phyloP scores from a whole-genome alignment of 208 protist species.

The Leishmania aethiopica region DNA sequence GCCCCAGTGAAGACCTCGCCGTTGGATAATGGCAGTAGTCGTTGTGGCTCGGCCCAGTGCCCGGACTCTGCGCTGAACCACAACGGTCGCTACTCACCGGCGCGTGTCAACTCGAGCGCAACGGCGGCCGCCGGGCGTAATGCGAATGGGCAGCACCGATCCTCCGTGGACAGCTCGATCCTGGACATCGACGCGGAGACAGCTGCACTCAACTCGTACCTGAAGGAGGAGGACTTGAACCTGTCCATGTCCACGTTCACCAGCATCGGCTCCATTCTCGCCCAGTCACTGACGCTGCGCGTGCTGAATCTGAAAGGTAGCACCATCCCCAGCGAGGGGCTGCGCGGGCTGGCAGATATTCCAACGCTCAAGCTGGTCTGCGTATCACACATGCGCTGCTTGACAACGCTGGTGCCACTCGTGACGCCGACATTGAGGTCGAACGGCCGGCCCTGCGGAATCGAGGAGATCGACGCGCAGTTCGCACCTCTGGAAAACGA shows the following conservation, averaged over 20 bases:
- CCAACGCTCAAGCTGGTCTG: constrained; percentile 46
- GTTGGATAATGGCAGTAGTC: not conserved
- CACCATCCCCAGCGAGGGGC: constrained; percentile 48
- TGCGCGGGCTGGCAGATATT: constrained; percentile 50
- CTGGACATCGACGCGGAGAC: constrained; percentile 17
- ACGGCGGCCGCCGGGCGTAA: not conserved
- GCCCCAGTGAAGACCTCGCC: not conserved
- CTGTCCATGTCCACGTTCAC: constrained; percentile 65
- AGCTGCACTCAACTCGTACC: constrained; percentile 39
- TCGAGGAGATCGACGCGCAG: constrained; percentile 72
- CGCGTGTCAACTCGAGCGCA: constrained; percentile 6
- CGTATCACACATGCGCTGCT: constrained; percentile 51
- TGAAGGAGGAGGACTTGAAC: constrained; percentile 46
- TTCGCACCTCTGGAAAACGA: constrained; percentile 45
- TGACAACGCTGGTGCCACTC: constrained; percentile 49
- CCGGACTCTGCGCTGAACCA: constrained; percentile 17
- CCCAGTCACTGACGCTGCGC: constrained; percentile 41
- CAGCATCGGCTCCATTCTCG: constrained; percentile 37
- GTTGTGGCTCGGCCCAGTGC: not conserved
- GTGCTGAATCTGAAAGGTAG: constrained; percentile 57
- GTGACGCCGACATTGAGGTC: constrained; percentile 37
- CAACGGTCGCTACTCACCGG: constrained; percentile 28
- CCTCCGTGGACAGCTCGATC: not conserved
- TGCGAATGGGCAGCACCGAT: constrained; percentile 3
- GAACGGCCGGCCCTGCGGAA: constrained; percentile 20